Base-by-base conservation (phyloP, 768 basidiomycete species). In the Termitomyces sp. region DNA sequence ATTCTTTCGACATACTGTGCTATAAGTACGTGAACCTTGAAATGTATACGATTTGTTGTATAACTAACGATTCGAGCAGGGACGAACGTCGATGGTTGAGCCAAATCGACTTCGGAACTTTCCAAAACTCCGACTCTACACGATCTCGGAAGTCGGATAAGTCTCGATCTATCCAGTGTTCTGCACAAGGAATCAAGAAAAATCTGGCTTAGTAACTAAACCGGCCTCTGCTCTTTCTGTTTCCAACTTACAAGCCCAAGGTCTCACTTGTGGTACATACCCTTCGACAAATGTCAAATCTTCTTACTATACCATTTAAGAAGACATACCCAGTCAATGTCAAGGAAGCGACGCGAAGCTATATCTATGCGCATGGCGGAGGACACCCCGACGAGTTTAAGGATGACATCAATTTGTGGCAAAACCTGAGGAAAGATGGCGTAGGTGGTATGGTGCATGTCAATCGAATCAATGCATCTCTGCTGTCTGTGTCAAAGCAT, bases 321-420 rank as follows among this genome's bases (percentile, higher is more conserved):
- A 85, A 77, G 71, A 84, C 90, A 0, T 84, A 83, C 59, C 70
- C 77, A 1, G 68, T 86, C 46, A 78, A 83, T 40, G 76, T 94
- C 64, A 81, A 79, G 32, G 74, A 79, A 22, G 72, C 84, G 1
- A 79, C 87, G 0, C 82, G 86, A 40, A 78, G 78, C 45, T 93
- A 93, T 72, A 87, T 96, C 35, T 77, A 79, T n/a, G 67, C 82
- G 42, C 83, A 89, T 70, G 79, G 81, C 2, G 87, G 88, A 32
- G 84, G 86, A 38, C 91, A 95, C 67, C 93, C 94, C 2, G 93
- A 96, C 66, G 87, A 88, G 28, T 95, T 93, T 78, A 87, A 79
- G 69, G 79, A 80, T 68, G 96, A 97, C 71, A 85, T 96, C 53
- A 81, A 79, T 5, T 72, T 73, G 40, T 93, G 95, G 86, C 86